phyloP scores from a whole-genome alignment of 768 basidiomycete species.

The Boletus tomentosulus region DNA sequence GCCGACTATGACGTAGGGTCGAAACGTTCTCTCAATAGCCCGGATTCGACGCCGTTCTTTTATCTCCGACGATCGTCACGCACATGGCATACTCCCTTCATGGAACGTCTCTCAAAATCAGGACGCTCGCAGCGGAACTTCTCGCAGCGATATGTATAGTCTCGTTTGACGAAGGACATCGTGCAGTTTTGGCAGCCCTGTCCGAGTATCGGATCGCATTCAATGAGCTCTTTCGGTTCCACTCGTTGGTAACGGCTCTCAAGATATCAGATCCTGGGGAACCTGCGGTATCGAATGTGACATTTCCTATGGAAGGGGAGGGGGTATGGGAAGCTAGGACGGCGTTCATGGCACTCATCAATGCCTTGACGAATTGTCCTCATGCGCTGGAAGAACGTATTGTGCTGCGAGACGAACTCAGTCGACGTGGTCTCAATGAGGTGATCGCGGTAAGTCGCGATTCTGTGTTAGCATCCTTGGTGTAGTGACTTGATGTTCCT shows the following conservation, averaged over 20 bases:
- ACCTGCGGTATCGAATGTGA: constrained; percentile 28
- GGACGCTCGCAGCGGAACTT: constrained; percentile 68
- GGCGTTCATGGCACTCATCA: constrained; percentile 73
- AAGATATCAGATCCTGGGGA: constrained; percentile 46
- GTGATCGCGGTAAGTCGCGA: constrained; percentile 64
- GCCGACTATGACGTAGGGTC: not conserved
- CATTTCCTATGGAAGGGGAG: constrained; percentile 51
- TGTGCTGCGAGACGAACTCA: constrained; percentile 76
- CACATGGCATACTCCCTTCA: constrained; percentile 72
- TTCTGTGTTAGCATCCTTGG: not conserved
- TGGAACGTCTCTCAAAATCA: constrained; percentile 60
- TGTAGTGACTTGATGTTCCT: not conserved
- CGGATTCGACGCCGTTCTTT: constrained; percentile 67
- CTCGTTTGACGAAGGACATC: constrained; percentile 65
- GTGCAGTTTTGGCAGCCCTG: constrained; percentile 68
- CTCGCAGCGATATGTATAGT: constrained; percentile 82
- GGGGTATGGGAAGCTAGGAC: constrained; percentile 80
- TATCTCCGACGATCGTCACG: constrained; percentile 60
- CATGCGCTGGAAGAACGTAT: constrained; percentile 77
- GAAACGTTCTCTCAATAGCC: constrained; percentile 38
- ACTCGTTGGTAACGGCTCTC: constrained; percentile 64
- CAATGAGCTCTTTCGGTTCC: constrained; percentile 77
- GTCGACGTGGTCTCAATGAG: constrained; percentile 78
- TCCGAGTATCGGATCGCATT: constrained; percentile 74
- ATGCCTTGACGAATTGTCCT: constrained; percentile 73